Evolutionary conservation across 257 asterid genomes (phyloP).

Genomic region (Solanum verrucosum): DNA sequence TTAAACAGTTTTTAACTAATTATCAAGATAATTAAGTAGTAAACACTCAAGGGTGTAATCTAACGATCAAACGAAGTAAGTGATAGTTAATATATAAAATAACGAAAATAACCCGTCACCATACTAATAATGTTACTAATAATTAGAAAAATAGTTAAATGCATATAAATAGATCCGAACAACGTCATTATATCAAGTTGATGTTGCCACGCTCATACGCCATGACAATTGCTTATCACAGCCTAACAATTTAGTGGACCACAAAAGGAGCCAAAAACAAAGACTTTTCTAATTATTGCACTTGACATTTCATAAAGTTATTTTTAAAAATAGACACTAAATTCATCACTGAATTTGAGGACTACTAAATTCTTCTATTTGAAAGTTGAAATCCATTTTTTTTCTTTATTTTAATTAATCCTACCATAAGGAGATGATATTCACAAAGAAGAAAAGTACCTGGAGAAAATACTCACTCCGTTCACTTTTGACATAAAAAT

Average conservation of each 20-base stretch:
- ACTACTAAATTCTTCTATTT: not conserved
- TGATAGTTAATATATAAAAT: not conserved
- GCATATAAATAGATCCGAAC: not conserved
- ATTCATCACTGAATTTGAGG: not conserved
- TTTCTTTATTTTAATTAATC: not conserved
- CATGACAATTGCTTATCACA: not conserved
- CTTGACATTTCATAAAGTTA: conserved; percentile 8
- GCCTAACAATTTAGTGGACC: conserved; percentile 33
- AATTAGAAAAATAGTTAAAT: not conserved
- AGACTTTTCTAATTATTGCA: conserved; percentile 1
- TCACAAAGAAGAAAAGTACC: not conserved
- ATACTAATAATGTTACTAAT: not conserved
- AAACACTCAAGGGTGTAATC: not conserved
- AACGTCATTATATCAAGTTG: not conserved
- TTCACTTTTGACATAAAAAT: too few relatives aligned
- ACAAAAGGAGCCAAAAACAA: not conserved
- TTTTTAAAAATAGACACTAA: not conserved
- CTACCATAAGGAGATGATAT: too few relatives aligned
- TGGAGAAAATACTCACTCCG: too few relatives aligned
- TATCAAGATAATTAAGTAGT: not conserved
- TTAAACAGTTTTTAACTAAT: not conserved
- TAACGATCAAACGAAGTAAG: not conserved
- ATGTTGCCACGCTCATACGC: not conserved
- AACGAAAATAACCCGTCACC: accelerated
- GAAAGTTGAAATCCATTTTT: not conserved